Percentiles rank a stretch among this genome's conserved stretches.
Evolutionary conservation across 352 stramenopile species (phyloP).

Genomic region (Pythium aquatile): DNA sequence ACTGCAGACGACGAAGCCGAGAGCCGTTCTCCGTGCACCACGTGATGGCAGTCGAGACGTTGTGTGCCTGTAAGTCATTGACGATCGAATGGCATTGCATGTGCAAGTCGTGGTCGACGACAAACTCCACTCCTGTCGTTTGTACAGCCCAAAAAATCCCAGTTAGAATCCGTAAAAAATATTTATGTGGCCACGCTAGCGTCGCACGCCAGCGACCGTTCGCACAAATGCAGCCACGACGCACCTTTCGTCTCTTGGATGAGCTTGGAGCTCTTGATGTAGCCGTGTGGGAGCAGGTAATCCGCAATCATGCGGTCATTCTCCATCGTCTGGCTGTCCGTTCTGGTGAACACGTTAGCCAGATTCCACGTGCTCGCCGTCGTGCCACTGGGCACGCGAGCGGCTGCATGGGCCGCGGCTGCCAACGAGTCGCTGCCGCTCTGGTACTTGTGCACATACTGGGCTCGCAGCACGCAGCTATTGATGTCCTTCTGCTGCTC

Average conservation of each 20-base stretch:
- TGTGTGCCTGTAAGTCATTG: conserved; percentile 48
- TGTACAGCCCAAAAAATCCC: background rate
- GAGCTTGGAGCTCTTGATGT: conserved; percentile 64
- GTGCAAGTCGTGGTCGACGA: conserved; percentile 70
- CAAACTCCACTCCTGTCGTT: conserved; percentile 44
- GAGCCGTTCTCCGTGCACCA: conserved; percentile 78
- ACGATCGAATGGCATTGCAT: conserved; percentile 53
- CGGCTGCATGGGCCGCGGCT: conserved; percentile 15
- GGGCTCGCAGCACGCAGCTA: conserved; percentile 43
- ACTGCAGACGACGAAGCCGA: conserved; percentile 66
- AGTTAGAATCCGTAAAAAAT: background rate
- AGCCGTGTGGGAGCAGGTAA: conserved; percentile 69
- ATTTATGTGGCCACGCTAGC: background rate
- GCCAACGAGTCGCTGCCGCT: conserved; percentile 27
- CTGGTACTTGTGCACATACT: conserved; percentile 40
- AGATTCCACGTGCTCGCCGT: conserved; percentile 1
- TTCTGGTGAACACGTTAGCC: conserved; percentile 15
- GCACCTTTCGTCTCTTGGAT: conserved; percentile 58
- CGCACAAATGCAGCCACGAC: conserved; percentile 2
- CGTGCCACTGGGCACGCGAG: background rate
- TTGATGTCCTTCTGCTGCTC: conserved; percentile 60
- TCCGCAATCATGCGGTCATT: conserved; percentile 65
- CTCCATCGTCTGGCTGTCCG: conserved; percentile 19
- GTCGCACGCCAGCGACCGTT: conserved; percentile 7
- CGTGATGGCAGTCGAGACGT: conserved; percentile 46